These are phyloP conservation scores for Colletotrichum tanaceti DNA, from an alignment of 2,329 filamentous ascomycete genomes.

Conservation along the genomic window DNA sequence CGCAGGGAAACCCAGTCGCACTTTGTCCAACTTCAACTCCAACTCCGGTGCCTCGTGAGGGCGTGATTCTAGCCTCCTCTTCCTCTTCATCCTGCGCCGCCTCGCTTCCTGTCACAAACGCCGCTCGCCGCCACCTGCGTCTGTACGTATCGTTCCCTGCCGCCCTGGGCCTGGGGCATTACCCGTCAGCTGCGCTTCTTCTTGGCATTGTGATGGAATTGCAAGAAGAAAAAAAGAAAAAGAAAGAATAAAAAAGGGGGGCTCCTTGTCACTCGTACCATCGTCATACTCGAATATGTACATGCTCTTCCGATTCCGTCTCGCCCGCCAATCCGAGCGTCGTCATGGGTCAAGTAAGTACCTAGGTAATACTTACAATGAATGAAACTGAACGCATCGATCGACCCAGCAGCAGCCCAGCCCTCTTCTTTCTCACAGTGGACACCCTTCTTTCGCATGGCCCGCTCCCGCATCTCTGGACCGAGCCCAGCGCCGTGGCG, in stretches of 20 bases:
- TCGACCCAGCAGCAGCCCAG: too few relatives aligned
- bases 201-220: background rate
- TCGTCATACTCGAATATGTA: background rate
- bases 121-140: conserved; percentile 13
- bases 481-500: background rate
- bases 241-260: too few relatives aligned
- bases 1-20: background rate
- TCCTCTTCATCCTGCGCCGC: background rate
- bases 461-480: background rate
- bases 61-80: conserved; percentile 6
- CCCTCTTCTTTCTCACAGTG: background rate
- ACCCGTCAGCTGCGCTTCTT: background rate
- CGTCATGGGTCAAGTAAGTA: background rate
- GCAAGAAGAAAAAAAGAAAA: background rate
- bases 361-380: too few relatives aligned
- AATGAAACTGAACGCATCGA: background rate
- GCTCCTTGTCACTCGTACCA: background rate
- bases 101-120: conserved; percentile 26
- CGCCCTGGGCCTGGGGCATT: background rate
- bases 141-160: conserved; percentile 5
- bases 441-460: too few relatives aligned
- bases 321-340: conserved; percentile 10
- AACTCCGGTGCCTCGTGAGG: background rate
- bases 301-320: background rate
- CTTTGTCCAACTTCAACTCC: background rate